Base-by-base conservation (phyloP, 345 rosid species). In the Citrus sinensis region DNA sequence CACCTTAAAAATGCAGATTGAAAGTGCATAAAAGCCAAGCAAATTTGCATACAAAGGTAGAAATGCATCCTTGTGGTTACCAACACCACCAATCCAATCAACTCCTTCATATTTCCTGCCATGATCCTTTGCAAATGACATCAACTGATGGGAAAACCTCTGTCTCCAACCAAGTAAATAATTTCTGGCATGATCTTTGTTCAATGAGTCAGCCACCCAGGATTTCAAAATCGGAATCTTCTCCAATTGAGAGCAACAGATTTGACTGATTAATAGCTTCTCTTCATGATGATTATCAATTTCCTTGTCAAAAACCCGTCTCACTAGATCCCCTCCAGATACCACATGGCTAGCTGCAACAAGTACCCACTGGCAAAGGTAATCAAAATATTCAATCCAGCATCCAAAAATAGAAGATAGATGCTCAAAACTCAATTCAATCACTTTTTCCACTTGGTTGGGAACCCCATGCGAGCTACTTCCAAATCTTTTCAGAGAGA, bases 241-340 rank as follows among this genome's bases (percentile, higher is more conserved):
- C 85, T 91, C 92, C 86, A 92, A 74, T 80, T 93, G 93, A 80
- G 76, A 80, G 71, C 98, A 95, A 78, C 96, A 93, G 8, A 88
- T 81, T 83, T 92, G 99, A 81, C 90, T 78, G 82, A 93, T 87
- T 79, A 93, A 79, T 70, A 93, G 90, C 89, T 92, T 95, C 83
- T 95, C 99, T 84, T 95, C 96, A 7, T 93, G 97, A 77, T 92
- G 98, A 76, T 95, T 95, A 82, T 95, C 97, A 6, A 93, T 90
- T 80, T 95, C 99, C 87, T 90, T 95, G 90, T 95, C 99, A 51
- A 95, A 95, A 76, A 95, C 98, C 76, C 84, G 89, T 79, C 97
- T 88, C 80, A 95, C 95, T 46, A 93, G 83, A 85, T 95, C 96
- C 70, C 86, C 87, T 46, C 86, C 79, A 7, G 88, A 76, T 25